Conservation (phyloP, 108 stramenopile species). For the Mediolabrus comicus region DNA sequence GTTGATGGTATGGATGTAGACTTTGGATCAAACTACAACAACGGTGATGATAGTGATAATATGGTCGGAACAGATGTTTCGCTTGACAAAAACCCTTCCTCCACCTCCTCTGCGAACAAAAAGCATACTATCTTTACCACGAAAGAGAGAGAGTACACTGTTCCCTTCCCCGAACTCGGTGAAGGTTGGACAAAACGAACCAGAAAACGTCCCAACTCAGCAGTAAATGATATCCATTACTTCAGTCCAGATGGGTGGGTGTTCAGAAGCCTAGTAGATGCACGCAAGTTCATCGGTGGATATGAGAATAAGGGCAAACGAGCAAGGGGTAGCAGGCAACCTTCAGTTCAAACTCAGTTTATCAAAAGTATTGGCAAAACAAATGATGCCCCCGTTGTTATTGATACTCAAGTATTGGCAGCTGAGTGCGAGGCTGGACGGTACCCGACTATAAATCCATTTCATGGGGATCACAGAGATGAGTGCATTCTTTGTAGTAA, state of each 20-base stretch:
- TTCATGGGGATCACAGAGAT: conserved; percentile 47
- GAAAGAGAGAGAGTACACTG: not conserved
- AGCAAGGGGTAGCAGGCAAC: not conserved
- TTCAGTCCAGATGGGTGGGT: not conserved
- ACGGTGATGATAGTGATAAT: too few relatives aligned
- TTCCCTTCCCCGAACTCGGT: not conserved
- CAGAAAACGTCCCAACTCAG: not conserved
- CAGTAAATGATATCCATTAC: not conserved
- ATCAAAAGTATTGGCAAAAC: not conserved
- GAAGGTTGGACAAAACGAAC: not conserved
- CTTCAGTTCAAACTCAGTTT: not conserved
- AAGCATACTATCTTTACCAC: not conserved
- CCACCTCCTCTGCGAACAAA: too few relatives aligned
- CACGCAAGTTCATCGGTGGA: not conserved
- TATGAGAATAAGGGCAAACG: not conserved
- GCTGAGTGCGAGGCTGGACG: conserved; percentile 72
- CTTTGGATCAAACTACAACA: conserved; percentile 5
- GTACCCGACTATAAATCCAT: conserved; percentile 74
- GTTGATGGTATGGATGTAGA: not conserved
- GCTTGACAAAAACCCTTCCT: too few relatives aligned
- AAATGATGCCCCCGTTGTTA: conserved; percentile 40
- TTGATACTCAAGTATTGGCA: conserved; percentile 66
- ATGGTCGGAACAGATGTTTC: too few relatives aligned
- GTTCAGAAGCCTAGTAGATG: not conserved
- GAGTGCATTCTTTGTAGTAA: conserved; percentile 59